Base-by-base conservation (phyloP, 306 rosid species). In the Inga oerstediana region DNA sequence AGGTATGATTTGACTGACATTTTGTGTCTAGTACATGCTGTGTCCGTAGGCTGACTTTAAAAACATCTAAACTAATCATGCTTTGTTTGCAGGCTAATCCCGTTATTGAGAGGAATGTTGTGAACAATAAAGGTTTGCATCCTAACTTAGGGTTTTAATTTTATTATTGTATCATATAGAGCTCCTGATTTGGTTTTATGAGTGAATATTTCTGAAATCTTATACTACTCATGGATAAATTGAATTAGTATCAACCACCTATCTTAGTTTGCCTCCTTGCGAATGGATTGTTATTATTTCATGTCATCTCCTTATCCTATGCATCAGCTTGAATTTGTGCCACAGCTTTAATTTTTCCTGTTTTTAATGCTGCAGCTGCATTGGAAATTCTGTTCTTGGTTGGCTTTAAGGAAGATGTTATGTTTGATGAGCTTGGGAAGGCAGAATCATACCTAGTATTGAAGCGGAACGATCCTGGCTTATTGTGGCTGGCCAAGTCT, bases 401-500 rank as follows among this genome's bases (percentile, higher is more conserved):
- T 78, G 99, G 98, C 77, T 94, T 94, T 81, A 88, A 84, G 8
- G 99, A 96, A 86, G 97, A 89, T 82, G 86, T 90, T 4, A 68
- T 88, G 78, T 70, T 80, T 64, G 90, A 91, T 49, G 91, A 92
- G 86, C 67, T 91, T 48, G 98, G 99, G 68, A 92, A 81, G 71
- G 64, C 89, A 46, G 96, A 96, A 85, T 87, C 93, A 17, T 92
- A 92, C 78, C 85, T 96, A 20, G 97, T 92, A 89, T 84, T 96
- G 91, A 92, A 92, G 89, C 86, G 97, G 78, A 87, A 96, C 73
- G 99, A 96, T 87, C 99, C 95, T 1, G 98, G 94, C 68, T 84
- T 96, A 75, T 82, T 96, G 88, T 96, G 99, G 99, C 94, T 94
- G 79, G 99, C 98, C 77, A 94, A 96, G 88, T 90, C 97, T 79